Percentiles rank a stretch among this genome's conserved stretches.
These are phyloP conservation scores for Sphenostylis stenocarpa DNA, from an alignment of 306 rosid species.

Conservation along the genomic window DNA sequence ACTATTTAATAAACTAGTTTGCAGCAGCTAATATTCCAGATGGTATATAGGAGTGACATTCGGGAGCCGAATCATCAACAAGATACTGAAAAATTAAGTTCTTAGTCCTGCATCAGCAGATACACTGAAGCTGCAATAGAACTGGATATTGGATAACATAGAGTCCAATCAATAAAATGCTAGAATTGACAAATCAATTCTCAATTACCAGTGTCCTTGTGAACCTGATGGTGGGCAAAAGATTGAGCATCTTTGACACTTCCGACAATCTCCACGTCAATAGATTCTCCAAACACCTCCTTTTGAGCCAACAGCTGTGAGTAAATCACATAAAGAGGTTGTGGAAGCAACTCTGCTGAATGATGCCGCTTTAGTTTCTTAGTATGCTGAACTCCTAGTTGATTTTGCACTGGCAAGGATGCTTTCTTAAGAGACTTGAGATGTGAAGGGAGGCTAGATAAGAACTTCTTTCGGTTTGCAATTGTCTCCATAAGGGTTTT, in stretches of 20 bases:
- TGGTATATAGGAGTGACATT: background rate
- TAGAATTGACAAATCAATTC: conserved; percentile 12
- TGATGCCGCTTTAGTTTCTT: conserved; percentile 80
- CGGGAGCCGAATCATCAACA: background rate
- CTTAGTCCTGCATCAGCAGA: background rate
- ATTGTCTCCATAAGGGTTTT: conserved; percentile 63
- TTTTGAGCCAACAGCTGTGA: conserved; percentile 75
- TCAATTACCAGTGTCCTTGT: conserved; percentile 61
- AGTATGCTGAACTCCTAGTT: conserved; percentile 61
- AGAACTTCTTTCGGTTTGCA: conserved; percentile 68
- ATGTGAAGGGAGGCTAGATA: conserved; percentile 79
- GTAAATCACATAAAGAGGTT: conserved; percentile 74
- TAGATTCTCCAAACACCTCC: conserved; percentile 75
- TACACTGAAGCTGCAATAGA: background rate
- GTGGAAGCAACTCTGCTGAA: conserved; percentile 77
- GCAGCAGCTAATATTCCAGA: background rate
- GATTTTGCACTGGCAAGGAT: conserved; percentile 75
- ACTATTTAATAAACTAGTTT: background rate
- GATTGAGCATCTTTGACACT: conserved; percentile 78
- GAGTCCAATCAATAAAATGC: background rate
- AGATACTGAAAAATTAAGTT: background rate
- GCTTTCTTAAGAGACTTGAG: conserved; percentile 82
- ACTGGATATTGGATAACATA: background rate
- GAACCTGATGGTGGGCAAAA: conserved; percentile 60
- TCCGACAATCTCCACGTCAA: conserved; percentile 76